A percentile compares a stretch with the other conserved stretches of the same genome.
These are phyloP conservation scores for Alternaria sp. DNA, from an alignment of 2,329 filamentous ascomycete species.

Conservation along the genomic window DNA sequence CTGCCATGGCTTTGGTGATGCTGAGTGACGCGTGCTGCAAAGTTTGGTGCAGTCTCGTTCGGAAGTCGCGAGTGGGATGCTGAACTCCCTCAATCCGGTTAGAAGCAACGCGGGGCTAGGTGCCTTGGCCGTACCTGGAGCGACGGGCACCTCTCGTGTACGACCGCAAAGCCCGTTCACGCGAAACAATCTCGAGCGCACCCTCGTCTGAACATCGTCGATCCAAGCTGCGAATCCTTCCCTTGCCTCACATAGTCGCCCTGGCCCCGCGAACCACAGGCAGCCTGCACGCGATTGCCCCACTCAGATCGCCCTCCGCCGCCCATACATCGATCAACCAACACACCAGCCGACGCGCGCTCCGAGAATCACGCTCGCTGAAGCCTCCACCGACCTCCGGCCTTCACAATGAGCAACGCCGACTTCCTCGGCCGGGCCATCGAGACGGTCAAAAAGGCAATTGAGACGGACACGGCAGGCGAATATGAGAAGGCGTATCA, in stretches of 20 bases:
- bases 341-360: background rate
- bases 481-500: slow-evolving; percentile 98
- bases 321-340: slow-evolving; percentile 7
- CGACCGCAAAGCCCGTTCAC: slow-evolving; percentile 1
- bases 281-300: slow-evolving; percentile 9
- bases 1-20: slow-evolving; percentile 48
- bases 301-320: background rate
- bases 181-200: background rate
- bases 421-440: slow-evolving; percentile 98
- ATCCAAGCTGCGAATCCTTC: background rate
- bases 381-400: slow-evolving; percentile 4
- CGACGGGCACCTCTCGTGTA: slow-evolving; percentile 11
- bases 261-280: background rate
- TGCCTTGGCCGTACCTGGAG: slow-evolving; percentile 19
- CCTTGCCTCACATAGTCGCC: background rate
- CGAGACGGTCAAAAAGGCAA: slow-evolving; percentile 95
- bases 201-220: background rate
- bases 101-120: slow-evolving; percentile 30
- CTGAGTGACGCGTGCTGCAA: slow-evolving; percentile 33
- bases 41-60: slow-evolving; percentile 14
- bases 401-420: slow-evolving; percentile 80
- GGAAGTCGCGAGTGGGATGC: slow-evolving; percentile 32
- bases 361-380: slow-evolving; percentile 4
- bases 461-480: slow-evolving; percentile 92
- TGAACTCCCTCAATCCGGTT: slow-evolving; percentile 28